Evolutionary conservation across 208 protist genomes (phyloP).

Genomic region (Trypanosoma rangeli): DNA sequence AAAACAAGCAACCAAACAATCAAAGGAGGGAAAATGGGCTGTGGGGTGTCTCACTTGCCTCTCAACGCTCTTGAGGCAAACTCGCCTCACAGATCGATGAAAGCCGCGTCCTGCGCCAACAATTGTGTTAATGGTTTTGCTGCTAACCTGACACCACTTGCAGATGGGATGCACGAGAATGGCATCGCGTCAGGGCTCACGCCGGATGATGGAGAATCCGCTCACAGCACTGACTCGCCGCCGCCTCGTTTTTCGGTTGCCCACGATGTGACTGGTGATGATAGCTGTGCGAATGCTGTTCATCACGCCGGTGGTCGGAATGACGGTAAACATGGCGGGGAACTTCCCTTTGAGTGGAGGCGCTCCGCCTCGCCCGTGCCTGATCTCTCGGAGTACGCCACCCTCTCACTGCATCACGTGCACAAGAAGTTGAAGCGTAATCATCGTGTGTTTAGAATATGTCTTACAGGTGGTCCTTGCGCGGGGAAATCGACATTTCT

Average conservation of each 20-base stretch:
- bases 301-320: neutral
- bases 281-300: neutral
- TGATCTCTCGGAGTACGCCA: conserved; percentile 44
- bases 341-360: conserved; percentile 4
- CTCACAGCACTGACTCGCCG: conserved; percentile 3
- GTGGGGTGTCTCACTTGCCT: conserved; percentile 6
- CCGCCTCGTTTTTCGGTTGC: conserved; percentile 1
- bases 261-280: neutral
- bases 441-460: conserved; percentile 63
- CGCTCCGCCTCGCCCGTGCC: conserved; percentile 62
- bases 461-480: conserved; percentile 82
- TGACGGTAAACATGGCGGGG: neutral
- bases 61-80: neutral
- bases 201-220: neutral
- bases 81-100: neutral
- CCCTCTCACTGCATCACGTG: conserved; percentile 42
- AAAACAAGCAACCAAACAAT: neutral
- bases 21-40: conserved; percentile 9
- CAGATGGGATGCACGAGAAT: neutral
- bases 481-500: conserved; percentile 82
- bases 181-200: conserved; percentile 12
- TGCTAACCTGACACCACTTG: neutral
- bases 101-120: neutral
- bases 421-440: conserved; percentile 49
- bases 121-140: neutral